A percentile compares a stretch with the other conserved stretches of the same genome.
Evolutionary conservation across 202 grass and related monocot species (phyloP).

Genomic region (Thinopyrum obtusiflorum): DNA sequence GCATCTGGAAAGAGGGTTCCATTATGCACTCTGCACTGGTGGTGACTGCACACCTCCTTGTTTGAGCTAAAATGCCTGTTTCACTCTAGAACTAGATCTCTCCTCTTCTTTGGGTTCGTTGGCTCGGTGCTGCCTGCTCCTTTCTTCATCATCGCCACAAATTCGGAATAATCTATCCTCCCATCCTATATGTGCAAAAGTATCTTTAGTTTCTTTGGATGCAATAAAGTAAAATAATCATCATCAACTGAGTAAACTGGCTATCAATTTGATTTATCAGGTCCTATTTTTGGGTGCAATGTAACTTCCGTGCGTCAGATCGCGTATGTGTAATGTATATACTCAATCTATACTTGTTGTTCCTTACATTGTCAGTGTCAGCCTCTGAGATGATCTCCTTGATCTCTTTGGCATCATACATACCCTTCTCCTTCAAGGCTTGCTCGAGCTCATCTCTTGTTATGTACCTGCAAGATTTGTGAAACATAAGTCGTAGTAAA

Average conservation of each 20-base stretch:
- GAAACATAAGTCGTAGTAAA: background rate
- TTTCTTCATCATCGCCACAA: constrained; percentile 87
- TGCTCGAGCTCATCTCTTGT: constrained; percentile 86
- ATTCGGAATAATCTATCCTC: constrained; percentile 85
- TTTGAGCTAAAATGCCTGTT: constrained; percentile 9
- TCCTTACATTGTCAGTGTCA: constrained; percentile 74
- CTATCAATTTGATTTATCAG: background rate
- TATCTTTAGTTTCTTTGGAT: background rate
- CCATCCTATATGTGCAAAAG: constrained; percentile 56
- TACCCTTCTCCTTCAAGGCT: constrained; percentile 73
- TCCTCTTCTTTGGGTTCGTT: constrained; percentile 68
- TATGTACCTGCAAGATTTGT: constrained; percentile 51
- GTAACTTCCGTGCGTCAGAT: background rate
- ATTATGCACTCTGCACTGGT: background rate
- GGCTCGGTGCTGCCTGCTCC: constrained; percentile 42
- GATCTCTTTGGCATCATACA: constrained; percentile 66
- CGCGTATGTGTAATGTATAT: background rate
- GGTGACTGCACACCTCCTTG: constrained; percentile 3
- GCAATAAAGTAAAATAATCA: background rate
- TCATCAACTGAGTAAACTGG: background rate
- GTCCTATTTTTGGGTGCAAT: background rate
- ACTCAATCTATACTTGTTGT: background rate
- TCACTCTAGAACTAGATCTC: constrained; percentile 52
- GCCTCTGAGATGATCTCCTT: constrained; percentile 80
- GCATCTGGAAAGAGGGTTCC: background rate